These are phyloP conservation scores for Colletotrichum euphorbiae DNA, from an alignment of 2,329 filamentous ascomycete species.

Conservation along the genomic window DNA sequence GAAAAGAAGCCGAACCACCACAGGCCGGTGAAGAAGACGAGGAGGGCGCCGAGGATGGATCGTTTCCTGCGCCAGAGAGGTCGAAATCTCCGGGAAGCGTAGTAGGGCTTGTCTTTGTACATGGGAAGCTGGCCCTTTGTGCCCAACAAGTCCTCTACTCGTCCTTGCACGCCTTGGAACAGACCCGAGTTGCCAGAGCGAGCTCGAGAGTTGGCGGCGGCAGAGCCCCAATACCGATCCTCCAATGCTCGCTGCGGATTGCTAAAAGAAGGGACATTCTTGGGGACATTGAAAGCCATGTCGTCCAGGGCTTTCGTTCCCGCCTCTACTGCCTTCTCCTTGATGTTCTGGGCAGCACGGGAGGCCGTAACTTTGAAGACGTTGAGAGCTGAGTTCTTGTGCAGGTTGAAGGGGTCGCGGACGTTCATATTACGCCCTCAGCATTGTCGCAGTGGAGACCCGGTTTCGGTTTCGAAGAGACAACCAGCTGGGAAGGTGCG, in stretches of 20 bases:
- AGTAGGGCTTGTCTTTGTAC: conserved; percentile 99
- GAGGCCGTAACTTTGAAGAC: conserved; percentile 62
- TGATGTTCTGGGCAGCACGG: conserved; percentile 57
- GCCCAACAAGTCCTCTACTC: conserved; percentile 74
- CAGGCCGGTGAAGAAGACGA: conserved; percentile 67
- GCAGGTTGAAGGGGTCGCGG: conserved; percentile 57
- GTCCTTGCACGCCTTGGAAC: conserved; percentile 68
- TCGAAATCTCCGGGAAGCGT: conserved; percentile 67
- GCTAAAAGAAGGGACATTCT: conserved; percentile 76
- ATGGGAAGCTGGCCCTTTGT: conserved; percentile 77
- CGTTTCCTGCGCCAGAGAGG: conserved; percentile 75
- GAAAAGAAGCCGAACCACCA: conserved; percentile 78
- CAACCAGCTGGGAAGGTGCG: conserved; percentile 29
- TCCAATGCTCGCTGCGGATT: conserved; percentile 74
- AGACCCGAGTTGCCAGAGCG: conserved; percentile 53
- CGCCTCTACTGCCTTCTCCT: conserved; percentile 61
- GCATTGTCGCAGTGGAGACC: conserved; percentile 39
- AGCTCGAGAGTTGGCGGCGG: conserved; percentile 57
- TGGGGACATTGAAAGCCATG: conserved; percentile 76
- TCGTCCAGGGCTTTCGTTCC: conserved; percentile 62
- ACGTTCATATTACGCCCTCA: conserved; percentile 50
- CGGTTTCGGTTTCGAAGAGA: conserved; percentile 38
- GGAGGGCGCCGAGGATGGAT: conserved; percentile 61
- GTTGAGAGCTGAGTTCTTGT: conserved; percentile 48
- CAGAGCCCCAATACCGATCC: conserved; percentile 73